Evolutionary conservation across 768 basidiomycete genomes (phyloP).

Genomic region (Mycena filopes): DNA sequence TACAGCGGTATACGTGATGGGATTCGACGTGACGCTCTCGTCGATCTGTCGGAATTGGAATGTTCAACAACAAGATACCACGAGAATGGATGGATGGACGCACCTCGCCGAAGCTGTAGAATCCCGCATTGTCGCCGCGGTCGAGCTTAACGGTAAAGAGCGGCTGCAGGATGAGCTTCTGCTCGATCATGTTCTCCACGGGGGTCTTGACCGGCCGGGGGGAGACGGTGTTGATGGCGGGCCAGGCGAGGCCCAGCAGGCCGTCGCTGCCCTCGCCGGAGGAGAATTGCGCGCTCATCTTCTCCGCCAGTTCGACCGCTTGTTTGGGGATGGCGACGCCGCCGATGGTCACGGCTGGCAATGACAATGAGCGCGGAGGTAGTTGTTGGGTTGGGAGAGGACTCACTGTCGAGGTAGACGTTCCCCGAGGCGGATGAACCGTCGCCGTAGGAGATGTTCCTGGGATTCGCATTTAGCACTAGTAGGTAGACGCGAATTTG

Average conservation of each 20-base stretch:
- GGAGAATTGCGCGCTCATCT: constrained; percentile 47
- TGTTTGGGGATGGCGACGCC: constrained; percentile 45
- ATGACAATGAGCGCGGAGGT: neutral
- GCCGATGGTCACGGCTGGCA: constrained; percentile 32
- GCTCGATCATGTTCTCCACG: constrained; percentile 51
- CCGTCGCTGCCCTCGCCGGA: constrained; percentile 48
- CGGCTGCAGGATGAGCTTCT: constrained; percentile 43
- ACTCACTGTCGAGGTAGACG: constrained; percentile 40
- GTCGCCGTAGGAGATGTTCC: constrained; percentile 42
- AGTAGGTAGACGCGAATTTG: too few relatives aligned
- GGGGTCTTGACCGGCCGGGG: constrained; percentile 49
- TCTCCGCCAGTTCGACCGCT: constrained; percentile 49
- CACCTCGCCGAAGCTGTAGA: constrained; percentile 51
- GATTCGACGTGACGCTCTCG: constrained; percentile 35
- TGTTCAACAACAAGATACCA: neutral
- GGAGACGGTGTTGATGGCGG: constrained; percentile 49
- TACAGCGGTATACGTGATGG: constrained; percentile 37
- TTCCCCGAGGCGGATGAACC: constrained; percentile 39
- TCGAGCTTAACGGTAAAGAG: constrained; percentile 51
- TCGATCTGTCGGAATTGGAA: constrained; percentile 39
- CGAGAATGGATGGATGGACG: neutral
- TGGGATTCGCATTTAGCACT: neutral
- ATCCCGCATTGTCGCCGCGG: constrained; percentile 47
- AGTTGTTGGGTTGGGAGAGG: too few relatives aligned
- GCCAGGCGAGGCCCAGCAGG: constrained; percentile 51